These are phyloP conservation scores for Kappamyces sp. DNA, from an alignment of 192 early-diverging fungal species.

Conservation along the genomic window DNA sequence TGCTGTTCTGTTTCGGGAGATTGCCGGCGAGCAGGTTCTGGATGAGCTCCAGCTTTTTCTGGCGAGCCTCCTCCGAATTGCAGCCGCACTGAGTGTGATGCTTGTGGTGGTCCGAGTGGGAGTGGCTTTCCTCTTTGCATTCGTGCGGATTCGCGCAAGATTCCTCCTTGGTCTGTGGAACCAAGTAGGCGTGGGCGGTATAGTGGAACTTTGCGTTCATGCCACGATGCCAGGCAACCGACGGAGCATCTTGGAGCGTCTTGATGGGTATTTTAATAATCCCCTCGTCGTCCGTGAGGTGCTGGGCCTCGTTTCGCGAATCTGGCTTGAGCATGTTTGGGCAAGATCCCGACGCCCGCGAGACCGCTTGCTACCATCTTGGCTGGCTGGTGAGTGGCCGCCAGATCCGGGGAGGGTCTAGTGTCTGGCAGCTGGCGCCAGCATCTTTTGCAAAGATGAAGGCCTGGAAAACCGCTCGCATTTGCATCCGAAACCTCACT, in stretches of 20 bases:
- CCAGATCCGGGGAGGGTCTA: too few species aligned
- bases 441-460: too few species aligned
- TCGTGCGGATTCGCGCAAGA: slow-evolving; percentile 12
- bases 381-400: too few species aligned
- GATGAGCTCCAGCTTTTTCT: slow-evolving; percentile 5
- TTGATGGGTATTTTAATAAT: slow-evolving; percentile 19
- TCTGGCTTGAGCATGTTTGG: neutral
- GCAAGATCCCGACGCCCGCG: too few species aligned
- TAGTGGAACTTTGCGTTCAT: slow-evolving; percentile 48
- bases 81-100: neutral
- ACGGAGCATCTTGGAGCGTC: neutral
- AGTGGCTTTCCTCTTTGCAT: neutral
- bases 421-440: too few species aligned
- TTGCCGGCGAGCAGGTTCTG: slow-evolving; percentile 9
- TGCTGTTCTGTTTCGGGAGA: neutral
- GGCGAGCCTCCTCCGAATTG: neutral
- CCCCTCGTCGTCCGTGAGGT: slow-evolving; percentile 16
- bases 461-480: too few species aligned
- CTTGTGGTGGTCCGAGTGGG: slow-evolving; percentile 9
- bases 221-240: slow-evolving; percentile 34
- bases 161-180: slow-evolving; percentile 21
- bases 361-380: too few species aligned
- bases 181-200: slow-evolving; percentile 31
- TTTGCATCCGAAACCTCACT: too few species aligned
- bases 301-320: neutral